Evolutionary conservation across 129 eudicot species (phyloP), one percentile per base, ranked within the genome.

Genomic region (Saussurea involucrata): DNA sequence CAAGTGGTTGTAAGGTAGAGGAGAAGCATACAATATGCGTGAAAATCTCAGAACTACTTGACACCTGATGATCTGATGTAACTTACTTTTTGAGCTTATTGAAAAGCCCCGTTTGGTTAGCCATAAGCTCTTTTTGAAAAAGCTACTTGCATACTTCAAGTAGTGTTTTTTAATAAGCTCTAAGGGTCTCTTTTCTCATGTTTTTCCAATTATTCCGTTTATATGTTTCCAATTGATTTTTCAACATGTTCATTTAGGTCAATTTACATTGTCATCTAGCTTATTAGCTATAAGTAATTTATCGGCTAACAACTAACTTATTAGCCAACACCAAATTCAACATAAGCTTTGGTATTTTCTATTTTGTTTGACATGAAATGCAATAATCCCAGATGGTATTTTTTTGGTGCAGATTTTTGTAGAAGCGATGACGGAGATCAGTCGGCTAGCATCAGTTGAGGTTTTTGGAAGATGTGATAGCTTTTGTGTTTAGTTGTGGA

Each of bases 361-460:
- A 12, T 44, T 44, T 3, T 11, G 60, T 17, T 49, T 49, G 9
- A 49, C n/a, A 49, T 49, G 60, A 49, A 49, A 49, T 49, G 60
- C 60, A 49, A 49, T 49, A 49, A 49, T 49, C 8, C 9, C 0
- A 18, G n/a, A 49, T 49, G 22, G 60, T n/a, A 49, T 49, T 49
- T 49, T 17, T 18, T 17, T 1, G n/a, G 60, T 49, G 65, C 73
- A 76, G 80, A 66, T 44, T 66, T 64, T 49, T 37, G 42, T 44
- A 75, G 79, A 63, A 75, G 79, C 6, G 79, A 66, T 5, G 73
- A 34, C 0, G 72, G 72, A 20, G 72, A 68, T 34, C 72, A 76
- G 6, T 76, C 80, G 32, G 53, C 33, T 29, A 76, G 80, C 34
- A 76, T 76, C 53, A 76, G 73, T 27, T 66, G 49, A 76, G 71